Evolutionary conservation across 495 filamentous ascomycete species (phyloP).

Genomic region (Acidomyces sp.): DNA sequence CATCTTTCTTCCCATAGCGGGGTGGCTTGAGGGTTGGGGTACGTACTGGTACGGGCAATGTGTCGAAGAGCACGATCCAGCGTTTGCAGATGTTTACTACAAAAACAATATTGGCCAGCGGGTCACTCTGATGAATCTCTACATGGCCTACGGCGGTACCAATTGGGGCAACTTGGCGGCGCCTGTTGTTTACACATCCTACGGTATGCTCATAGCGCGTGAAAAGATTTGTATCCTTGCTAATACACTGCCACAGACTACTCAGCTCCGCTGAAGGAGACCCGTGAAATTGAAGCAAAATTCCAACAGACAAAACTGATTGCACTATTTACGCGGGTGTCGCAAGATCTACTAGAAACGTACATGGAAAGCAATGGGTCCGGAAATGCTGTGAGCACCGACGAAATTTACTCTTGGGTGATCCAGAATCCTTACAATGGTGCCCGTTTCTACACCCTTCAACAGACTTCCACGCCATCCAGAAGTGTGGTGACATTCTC

Average conservation of each 20-base stretch:
- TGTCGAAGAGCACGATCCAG: slow-evolving; percentile 30
- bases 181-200: slow-evolving; percentile 21
- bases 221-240: neutral
- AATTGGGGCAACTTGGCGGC: slow-evolving; percentile 37
- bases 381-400: slow-evolving; percentile 37
- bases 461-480: slow-evolving; percentile 37
- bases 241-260: slow-evolving; percentile 9
- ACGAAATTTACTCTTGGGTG: slow-evolving; percentile 34
- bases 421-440: slow-evolving; percentile 44
- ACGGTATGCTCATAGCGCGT: slow-evolving; percentile 3
- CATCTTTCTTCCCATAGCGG: slow-evolving; percentile 35
- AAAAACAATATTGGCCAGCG: slow-evolving; percentile 39
- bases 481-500: slow-evolving; percentile 38
- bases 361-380: slow-evolving; percentile 47
- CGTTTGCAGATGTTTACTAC: slow-evolving; percentile 48
- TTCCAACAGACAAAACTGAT: slow-evolving; percentile 49
- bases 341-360: slow-evolving; percentile 40
- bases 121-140: slow-evolving; percentile 34
- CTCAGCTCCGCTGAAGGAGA: slow-evolving; percentile 45
- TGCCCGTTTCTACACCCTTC: slow-evolving; percentile 44
- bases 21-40: slow-evolving; percentile 48
- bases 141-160: slow-evolving; percentile 46
- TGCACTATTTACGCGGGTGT: slow-evolving; percentile 41
- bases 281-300: slow-evolving; percentile 43
- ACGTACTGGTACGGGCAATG: slow-evolving; percentile 42